These are phyloP conservation scores for Leccinum boreale DNA, from an alignment of 768 basidiomycete genomes.

Conservation along the genomic window DNA sequence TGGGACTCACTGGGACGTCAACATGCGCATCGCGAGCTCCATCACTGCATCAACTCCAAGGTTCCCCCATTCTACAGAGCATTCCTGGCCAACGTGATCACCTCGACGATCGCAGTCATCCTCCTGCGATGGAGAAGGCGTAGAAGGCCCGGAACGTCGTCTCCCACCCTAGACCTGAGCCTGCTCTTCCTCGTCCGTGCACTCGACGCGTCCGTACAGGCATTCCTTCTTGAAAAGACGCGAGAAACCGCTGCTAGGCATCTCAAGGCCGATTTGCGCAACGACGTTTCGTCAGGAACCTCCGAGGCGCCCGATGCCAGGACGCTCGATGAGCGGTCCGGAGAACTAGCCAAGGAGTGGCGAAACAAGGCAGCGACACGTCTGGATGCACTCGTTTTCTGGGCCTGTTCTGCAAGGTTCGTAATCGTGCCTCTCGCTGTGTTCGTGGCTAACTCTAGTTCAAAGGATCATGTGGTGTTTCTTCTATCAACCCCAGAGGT, in stretches of 20 bases:
- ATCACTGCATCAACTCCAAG: conserved; percentile 14
- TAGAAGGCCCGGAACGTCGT: conserved; percentile 22
- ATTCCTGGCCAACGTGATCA: conserved; percentile 55
- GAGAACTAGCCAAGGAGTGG: conserved; percentile 27
- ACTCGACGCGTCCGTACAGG: conserved; percentile 58
- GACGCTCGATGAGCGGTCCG: conserved; percentile 9
- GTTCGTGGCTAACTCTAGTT: neutral
- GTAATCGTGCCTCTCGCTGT: conserved; percentile 10
- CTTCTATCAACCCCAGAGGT: conserved; percentile 75
- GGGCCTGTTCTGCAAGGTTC: conserved; percentile 75
- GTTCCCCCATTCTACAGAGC: conserved; percentile 45
- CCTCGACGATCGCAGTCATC: conserved; percentile 53
- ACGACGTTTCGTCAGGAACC: neutral
- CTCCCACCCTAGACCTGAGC: conserved; percentile 66
- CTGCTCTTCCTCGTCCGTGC: conserved; percentile 68
- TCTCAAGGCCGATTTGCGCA: neutral
- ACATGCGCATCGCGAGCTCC: no score
- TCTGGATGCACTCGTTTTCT: conserved; percentile 70
- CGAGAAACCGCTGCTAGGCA: neutral
- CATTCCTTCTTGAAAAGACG: conserved; percentile 37
- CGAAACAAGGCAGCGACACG: conserved; percentile 39
- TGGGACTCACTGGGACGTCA: conserved; percentile 32
- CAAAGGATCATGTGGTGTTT: conserved; percentile 87
- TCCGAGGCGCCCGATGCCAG: neutral
- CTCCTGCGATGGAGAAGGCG: conserved; percentile 53